Evolutionary conservation across 208 protist species (phyloP).

Genomic region (Acanthamoeba pearcei): DNA sequence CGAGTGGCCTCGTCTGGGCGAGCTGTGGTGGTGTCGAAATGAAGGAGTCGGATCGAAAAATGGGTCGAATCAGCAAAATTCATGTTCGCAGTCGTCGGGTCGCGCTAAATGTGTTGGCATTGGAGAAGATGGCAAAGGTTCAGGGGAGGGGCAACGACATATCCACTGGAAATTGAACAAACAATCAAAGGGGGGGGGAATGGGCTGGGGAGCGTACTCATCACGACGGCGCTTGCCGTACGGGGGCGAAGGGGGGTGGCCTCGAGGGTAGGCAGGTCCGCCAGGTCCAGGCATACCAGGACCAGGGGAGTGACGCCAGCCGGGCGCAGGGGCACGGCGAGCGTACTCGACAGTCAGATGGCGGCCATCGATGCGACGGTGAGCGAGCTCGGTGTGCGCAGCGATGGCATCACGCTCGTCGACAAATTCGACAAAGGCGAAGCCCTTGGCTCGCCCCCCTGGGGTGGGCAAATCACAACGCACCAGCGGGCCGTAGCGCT

Average conservation of each 20-base stretch:
- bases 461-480: constrained; percentile 64
- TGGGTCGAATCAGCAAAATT: constrained; percentile 56
- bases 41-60: constrained; percentile 48
- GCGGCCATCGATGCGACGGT: constrained; percentile 29
- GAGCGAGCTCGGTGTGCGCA: constrained; percentile 40
- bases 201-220: not conserved
- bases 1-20: constrained; percentile 40
- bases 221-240: constrained; percentile 46
- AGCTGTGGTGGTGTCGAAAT: not conserved
- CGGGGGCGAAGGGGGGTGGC: constrained; percentile 33
- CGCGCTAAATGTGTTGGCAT: not conserved
- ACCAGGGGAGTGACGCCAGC: constrained; percentile 32
- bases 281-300: not conserved
- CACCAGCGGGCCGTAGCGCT: constrained; percentile 66
- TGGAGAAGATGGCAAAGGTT: not conserved
- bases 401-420: constrained; percentile 53
- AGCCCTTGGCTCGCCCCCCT: constrained; percentile 42
- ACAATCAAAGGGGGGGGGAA: not conserved
- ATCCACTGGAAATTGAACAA: not conserved
- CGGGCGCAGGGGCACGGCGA: constrained; percentile 40
- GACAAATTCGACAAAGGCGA: constrained; percentile 53
- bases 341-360: constrained; percentile 48
- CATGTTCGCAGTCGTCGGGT: not conserved
- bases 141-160: not conserved
- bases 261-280: not conserved